These are phyloP conservation scores for Auriscalpium vulgare DNA, from an alignment of 768 basidiomycete genomes.

Conservation along the genomic window DNA sequence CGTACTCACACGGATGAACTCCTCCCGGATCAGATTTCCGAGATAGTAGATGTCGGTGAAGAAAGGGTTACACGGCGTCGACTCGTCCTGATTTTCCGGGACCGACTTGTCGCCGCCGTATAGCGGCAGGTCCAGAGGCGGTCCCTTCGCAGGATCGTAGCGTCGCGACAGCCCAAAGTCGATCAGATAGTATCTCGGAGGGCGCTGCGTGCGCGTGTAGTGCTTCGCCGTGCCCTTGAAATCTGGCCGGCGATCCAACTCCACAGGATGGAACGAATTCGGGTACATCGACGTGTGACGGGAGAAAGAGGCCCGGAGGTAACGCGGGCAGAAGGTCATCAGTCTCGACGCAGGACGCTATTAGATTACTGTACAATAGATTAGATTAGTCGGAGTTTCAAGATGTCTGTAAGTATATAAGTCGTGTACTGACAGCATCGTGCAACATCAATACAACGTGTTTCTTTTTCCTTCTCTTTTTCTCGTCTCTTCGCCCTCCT, in stretches of 20 bases:
- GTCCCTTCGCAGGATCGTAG: slow-evolving; percentile 8
- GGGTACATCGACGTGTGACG: too few relatives aligned
- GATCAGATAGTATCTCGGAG: slow-evolving; percentile 10
- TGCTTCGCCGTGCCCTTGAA: slow-evolving; percentile 8
- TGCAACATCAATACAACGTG: too few relatives aligned
- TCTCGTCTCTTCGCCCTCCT: too few relatives aligned
- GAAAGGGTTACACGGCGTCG: slow-evolving; percentile 15
- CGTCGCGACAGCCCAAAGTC: slow-evolving; percentile 22
- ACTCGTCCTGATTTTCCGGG: slow-evolving; percentile 16
- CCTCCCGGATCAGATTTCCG: slow-evolving; percentile 15
- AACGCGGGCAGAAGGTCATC: too few relatives aligned
- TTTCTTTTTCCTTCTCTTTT: too few relatives aligned
- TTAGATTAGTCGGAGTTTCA: too few relatives aligned
- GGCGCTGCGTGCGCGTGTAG: slow-evolving; percentile 17
- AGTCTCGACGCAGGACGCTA: too few relatives aligned
- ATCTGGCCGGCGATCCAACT: background rate
- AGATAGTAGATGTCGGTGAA: slow-evolving; percentile 16
- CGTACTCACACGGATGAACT: slow-evolving; percentile 15
- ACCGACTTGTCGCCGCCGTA: slow-evolving; percentile 19
- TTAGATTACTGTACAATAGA: too few relatives aligned
- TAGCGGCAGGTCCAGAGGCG: slow-evolving; percentile 13
- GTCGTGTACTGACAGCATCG: too few relatives aligned
- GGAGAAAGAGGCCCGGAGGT: too few relatives aligned
- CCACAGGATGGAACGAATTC: slow-evolving; percentile 5
- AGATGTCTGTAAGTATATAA: too few relatives aligned